phyloP scores from a whole-genome alignment of 1,139 yeast species.

The Lodderomyces theae region DNA sequence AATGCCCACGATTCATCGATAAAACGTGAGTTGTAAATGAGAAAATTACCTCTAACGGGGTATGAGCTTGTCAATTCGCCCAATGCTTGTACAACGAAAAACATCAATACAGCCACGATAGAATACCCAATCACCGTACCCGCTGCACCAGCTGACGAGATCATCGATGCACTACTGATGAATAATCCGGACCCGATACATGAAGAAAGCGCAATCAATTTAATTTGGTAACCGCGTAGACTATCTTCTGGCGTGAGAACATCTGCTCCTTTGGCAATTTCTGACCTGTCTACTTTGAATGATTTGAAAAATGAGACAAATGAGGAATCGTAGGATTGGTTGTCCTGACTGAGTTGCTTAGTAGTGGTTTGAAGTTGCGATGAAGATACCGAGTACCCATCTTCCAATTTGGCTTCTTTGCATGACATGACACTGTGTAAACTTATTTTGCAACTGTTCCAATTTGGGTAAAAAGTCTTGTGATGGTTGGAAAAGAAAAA shows the following conservation, averaged over 20 bases:
- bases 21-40: slow-evolving; percentile 38
- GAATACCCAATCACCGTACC: slow-evolving; percentile 56
- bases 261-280: slow-evolving; percentile 11
- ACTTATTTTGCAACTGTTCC: slow-evolving; percentile 4
- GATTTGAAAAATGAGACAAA: slow-evolving; percentile 9
- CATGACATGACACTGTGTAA: slow-evolving; percentile 2
- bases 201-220: slow-evolving; percentile 79
- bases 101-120: slow-evolving; percentile 26
- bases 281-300: slow-evolving; percentile 10
- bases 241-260: slow-evolving; percentile 16
- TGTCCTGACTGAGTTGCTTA: slow-evolving; percentile 1
- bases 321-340: slow-evolving; percentile 4
- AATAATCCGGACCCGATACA: slow-evolving; percentile 64
- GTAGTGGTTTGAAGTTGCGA: slow-evolving; percentile 10
- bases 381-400: slow-evolving; percentile 12
- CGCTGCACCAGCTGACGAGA: slow-evolving; percentile 64
- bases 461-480: not conserved
- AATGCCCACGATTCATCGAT: slow-evolving; percentile 42
- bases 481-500: not conserved
- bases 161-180: slow-evolving; percentile 32
- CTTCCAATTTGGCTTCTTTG: slow-evolving; percentile 12
- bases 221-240: slow-evolving; percentile 34
- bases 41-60: slow-evolving; percentile 43
- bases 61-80: slow-evolving; percentile 41
- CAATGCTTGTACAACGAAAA: slow-evolving; percentile 38